These are phyloP conservation scores for Diospyros lotus DNA, from an alignment of 148 eudicot genomes.

Conservation along the genomic window DNA sequence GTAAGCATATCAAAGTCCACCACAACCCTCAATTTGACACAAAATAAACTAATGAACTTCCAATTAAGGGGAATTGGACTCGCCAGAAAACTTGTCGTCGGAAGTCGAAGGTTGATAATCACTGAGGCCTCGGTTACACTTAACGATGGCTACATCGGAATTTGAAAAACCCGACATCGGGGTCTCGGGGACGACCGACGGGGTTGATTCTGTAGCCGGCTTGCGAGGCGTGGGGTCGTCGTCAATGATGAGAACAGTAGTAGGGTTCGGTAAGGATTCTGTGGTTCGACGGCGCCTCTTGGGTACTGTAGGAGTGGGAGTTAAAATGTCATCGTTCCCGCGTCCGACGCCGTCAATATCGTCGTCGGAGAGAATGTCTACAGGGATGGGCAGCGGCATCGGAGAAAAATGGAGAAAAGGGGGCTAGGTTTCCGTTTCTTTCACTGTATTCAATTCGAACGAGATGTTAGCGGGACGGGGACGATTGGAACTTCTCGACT, in stretches of 20 bases:
- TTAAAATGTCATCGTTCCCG: neutral
- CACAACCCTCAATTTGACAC: neutral
- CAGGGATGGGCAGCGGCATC: conserved; percentile 32
- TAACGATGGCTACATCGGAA: conserved; percentile 15
- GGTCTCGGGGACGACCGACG: conserved; percentile 44
- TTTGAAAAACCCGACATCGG: conserved; percentile 33
- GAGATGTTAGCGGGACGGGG: neutral
- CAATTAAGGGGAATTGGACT: conserved; percentile 1
- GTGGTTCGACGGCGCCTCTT: conserved; percentile 25
- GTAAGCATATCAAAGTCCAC: neutral
- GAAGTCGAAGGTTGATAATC: neutral
- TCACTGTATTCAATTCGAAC: neutral
- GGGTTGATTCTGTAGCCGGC: conserved; percentile 16
- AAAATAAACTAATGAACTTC: neutral
- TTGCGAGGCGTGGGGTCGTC: conserved; percentile 43
- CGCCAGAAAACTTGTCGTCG: conserved; percentile 26
- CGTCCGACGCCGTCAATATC: conserved; percentile 21
- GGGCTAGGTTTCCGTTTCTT: neutral
- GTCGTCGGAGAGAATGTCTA: conserved; percentile 43
- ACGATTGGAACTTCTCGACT: no score
- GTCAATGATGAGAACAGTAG: conserved; percentile 22
- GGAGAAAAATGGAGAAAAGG: neutral
- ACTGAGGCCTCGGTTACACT: conserved; percentile 18
- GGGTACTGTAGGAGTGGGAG: conserved; percentile 13
- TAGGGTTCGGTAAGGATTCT: conserved; percentile 16